phyloP scores from a whole-genome alignment of 805 yeast species.

The Wickerhamiella kazuoi region DNA sequence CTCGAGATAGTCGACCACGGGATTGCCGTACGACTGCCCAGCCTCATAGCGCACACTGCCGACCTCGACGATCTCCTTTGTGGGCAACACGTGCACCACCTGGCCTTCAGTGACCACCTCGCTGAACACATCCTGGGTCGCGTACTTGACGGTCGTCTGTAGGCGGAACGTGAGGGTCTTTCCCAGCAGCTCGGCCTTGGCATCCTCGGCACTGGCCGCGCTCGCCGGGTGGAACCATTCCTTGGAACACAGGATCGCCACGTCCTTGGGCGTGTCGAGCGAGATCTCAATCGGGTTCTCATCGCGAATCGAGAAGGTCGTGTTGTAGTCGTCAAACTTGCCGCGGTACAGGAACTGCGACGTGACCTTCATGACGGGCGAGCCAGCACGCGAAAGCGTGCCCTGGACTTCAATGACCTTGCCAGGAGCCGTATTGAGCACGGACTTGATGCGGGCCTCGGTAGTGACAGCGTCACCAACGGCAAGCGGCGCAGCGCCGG shows the following conservation, averaged over 20 bases:
- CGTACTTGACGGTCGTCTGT: conserved; percentile 67
- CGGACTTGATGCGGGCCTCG: conserved; percentile 71
- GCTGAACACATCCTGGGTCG: conserved; percentile 55
- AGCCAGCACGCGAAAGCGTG: conserved; percentile 54
- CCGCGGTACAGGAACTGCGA: conserved; percentile 97
- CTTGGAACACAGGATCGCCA: conserved; percentile 83
- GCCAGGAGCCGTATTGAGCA: conserved; percentile 80
- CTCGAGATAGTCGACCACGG: conserved; percentile 81
- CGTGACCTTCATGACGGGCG: conserved; percentile 80
- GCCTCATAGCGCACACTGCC: conserved; percentile 79
- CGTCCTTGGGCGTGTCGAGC: conserved; percentile 63
- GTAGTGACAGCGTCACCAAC: conserved; percentile 75
- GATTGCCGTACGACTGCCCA: conserved; percentile 89
- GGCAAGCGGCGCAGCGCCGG: conserved; percentile 79
- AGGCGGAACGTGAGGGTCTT: conserved; percentile 79
- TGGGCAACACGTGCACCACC: conserved; percentile 73
- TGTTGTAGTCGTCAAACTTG: conserved; percentile 65
- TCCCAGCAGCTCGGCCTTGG: conserved; percentile 47
- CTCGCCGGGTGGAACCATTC: conserved; percentile 96
- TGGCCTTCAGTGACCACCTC: conserved; percentile 73
- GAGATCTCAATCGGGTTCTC: conserved; percentile 77
- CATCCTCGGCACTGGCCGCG: conserved; percentile 26
- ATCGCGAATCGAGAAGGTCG: conserved; percentile 73
- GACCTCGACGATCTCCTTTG: conserved; percentile 71
- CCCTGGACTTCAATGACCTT: conserved; percentile 94